Base-by-base conservation (phyloP, 208 protist genomes). In the Trypanosoma vivax region DNA sequence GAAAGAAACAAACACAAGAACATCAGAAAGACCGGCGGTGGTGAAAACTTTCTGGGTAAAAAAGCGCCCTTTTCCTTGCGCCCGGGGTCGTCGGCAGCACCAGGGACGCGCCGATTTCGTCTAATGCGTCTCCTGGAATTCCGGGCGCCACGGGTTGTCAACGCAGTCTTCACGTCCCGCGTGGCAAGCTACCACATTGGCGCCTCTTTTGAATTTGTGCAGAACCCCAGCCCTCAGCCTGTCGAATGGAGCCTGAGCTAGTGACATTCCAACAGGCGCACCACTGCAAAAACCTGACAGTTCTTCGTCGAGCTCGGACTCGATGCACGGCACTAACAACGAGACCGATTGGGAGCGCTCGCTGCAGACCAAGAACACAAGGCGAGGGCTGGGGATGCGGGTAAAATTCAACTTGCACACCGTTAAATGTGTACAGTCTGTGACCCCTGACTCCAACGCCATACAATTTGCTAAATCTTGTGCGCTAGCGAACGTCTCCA, bases 401-500 rank as follows among this genome's bases (percentile, higher is more conserved):
- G 35, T 30, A 10, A 49, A 10, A 11, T 14, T 16, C 7, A 64
- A 10, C 19, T 18, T 30, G 24, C 58, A 64, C 0, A 29, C 14
- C 50, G 28, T 6, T 18, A 64, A n/a, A 34, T 65, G 59, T 27
- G 59, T 37, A 19, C 59, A 65, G 34, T 13, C 40, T 14, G 58
- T 25, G 9, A 65, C 31, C 18, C 50, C 40, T 28, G 3, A 2
- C 10, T 48, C 9, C 27, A 52, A 11, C 1, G 18, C 5, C 0
- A 11, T 10, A 13, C 7, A 35, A 19, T 34, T 38, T 10, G 57
- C 13, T 48, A 69, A 82, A 46, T 77, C 70, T 9, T 66, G 25
- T n/a, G 73, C 65, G 0, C 67, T 60, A 27, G 84, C 52, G 42
- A 84, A 46, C 13, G 73, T 82, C 23, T 69, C 60, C 41, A 88